Evolutionary conservation across 768 basidiomycete genomes (phyloP), one percentile per base, ranked within the genome.

Genomic region (Coprinopsis cinerea): DNA sequence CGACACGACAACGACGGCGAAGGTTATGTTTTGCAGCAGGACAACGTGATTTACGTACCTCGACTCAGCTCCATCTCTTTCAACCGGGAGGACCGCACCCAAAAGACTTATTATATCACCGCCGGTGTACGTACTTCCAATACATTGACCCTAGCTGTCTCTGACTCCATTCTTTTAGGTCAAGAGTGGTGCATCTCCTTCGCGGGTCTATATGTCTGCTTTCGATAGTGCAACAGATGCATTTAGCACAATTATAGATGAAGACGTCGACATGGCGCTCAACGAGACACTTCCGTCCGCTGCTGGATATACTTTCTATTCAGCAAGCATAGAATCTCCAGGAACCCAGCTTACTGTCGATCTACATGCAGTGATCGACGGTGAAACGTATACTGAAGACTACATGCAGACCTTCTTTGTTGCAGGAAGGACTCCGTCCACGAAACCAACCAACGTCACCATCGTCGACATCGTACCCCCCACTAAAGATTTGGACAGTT

Each of bases 1-100:
- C 52, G 53, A 1, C 58, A 70, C 44, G 61, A 70, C 28, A 73
- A 73, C 52, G 61, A 57, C 9, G 70, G 70, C 0, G 47, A 55
- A 26, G 64, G 63, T 2, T 73, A 71, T 51, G 26, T 49, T 17
- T 34, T 71, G 4, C 54, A 55, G 14, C 69, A 71, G 51, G 71
- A 73, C 50, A 53, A 56, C 14, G 18, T 71, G 2, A 56, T 73
- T 20, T 68, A 67, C 44, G 66, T 65, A 2, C 68, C 68, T 6
- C 58, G 53, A 39, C 54, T 67, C 36, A 66, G 67, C 35, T 18
- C 37, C 9, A 32, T 52, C 25, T 41, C 27, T n/a, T 50, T 48
- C 17, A 9, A 15, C n/a, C 48, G 54, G 18, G 32, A 15, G 28
- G 37, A 52, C 9, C 6, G 45, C 13, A 47, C 37, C 6, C 36